phyloP scores from a whole-genome alignment of 139 green algal species.

The Volvox africanus region DNA sequence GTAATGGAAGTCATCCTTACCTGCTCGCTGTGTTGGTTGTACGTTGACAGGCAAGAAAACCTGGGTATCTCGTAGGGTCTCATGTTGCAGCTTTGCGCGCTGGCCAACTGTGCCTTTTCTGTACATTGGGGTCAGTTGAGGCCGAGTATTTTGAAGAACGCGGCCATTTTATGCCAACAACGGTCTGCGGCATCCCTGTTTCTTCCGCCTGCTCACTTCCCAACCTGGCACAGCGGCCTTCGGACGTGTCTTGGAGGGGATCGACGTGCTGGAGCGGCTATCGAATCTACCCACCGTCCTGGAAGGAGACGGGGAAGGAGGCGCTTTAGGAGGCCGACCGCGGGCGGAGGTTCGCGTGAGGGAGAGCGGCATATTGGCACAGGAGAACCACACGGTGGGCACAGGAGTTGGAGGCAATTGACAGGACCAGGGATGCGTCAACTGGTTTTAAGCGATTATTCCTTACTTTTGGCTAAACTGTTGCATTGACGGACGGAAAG shows the following conservation, averaged over 20 bases:
- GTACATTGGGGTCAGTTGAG: too few relatives aligned
- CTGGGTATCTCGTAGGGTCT: too few relatives aligned
- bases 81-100: too few relatives aligned
- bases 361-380: not conserved
- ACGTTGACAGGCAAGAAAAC: too few relatives aligned
- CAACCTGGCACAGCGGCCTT: not conserved
- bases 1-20: too few relatives aligned
- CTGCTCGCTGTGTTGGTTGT: too few relatives aligned
- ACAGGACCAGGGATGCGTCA: not conserved
- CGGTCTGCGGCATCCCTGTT: too few relatives aligned
- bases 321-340: not conserved
- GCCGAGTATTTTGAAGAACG: too few relatives aligned
- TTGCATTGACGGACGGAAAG: not conserved
- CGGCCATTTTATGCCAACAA: too few relatives aligned
- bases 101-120: too few relatives aligned
- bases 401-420: not conserved
- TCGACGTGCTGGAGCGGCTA: slow-evolving; percentile 28
- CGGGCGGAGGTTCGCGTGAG: not conserved
- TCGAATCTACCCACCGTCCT: not conserved
- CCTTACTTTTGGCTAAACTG: not conserved
- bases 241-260: slow-evolving; percentile 24
- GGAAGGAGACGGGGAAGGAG: not conserved
- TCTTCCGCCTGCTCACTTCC: too few relatives aligned
- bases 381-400: not conserved
- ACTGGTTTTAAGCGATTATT: not conserved